Percentiles rank a stretch among this genome's conserved stretches.
Conservation (phyloP, 257 asterid genomes). For the Haberlea rhodopensis region DNA sequence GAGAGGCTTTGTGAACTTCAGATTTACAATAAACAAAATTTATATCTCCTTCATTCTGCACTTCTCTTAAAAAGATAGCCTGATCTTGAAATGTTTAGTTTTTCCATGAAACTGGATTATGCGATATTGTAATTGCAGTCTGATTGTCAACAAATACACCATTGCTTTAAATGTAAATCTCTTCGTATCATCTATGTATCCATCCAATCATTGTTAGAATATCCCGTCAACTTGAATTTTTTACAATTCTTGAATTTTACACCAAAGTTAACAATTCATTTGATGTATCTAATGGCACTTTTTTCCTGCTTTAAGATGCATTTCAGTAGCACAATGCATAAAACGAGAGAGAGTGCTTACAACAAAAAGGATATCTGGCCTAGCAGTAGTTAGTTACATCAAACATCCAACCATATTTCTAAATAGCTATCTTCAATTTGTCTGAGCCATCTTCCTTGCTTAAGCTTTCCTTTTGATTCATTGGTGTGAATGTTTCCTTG, state of each 20-base stretch:
- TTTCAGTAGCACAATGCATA: background rate
- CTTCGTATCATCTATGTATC: conserved; percentile 21
- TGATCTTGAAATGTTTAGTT: conserved; percentile 18
- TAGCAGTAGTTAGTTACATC: conserved; percentile 16
- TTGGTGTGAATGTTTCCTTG: background rate
- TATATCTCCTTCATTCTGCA: conserved; percentile 2
- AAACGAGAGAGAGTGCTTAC: conserved; percentile 20
- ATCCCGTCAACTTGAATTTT: background rate
- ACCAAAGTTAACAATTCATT: conserved; percentile 9
- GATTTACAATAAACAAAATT: background rate
- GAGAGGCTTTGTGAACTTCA: conserved; percentile 14
- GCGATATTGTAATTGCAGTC: background rate
- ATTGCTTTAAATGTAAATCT: background rate
- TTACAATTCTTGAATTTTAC: background rate
- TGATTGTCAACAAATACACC: conserved; percentile 8
- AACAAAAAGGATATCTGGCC: conserved; percentile 8
- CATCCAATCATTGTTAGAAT: conserved; percentile 17
- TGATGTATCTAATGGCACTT: background rate
- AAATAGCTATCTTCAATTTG: background rate
- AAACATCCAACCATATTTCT: conserved; percentile 23
- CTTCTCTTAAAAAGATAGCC: background rate
- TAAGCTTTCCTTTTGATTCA: conserved; percentile 11
- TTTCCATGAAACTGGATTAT: conserved; percentile 11
- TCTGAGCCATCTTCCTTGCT: conserved; percentile 5
- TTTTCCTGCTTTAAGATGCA: conserved; percentile 1